Evolutionary conservation across 1,284 basidiomycete species (phyloP), one percentile per base, ranked within the genome.

Genomic region (Trametes sp.): DNA sequence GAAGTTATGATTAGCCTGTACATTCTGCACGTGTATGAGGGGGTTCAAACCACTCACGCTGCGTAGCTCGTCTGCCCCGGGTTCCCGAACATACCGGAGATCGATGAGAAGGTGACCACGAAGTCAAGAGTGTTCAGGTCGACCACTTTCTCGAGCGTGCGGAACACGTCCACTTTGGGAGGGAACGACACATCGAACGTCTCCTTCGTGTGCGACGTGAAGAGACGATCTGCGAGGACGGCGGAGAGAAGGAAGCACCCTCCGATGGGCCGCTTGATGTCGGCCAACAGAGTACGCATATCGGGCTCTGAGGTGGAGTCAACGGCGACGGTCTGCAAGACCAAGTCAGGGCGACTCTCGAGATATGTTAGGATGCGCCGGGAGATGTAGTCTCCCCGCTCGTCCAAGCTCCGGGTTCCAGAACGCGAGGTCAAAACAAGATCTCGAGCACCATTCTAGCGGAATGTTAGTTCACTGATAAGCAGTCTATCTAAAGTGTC

Each of bases 31-130:
- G n/a, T 21, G n/a, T n/a, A 49, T 24, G 11, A 35, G n/a, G n/a
- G n/a, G n/a, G 21, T 21, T 11, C 31, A 33, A 33, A 19, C 7
- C 13, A 65, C 76, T 59, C 54, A 80, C 79, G 70, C 70, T 2
- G 75, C 69, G 67, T 81, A 81, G 59, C 77, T 80, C 2, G 79
- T 76, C 64, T 82, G 80, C 1, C 80, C 81, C 13, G 72, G 68
- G 61, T 73, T 78, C 8, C 81, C 81, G 49, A 79, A 75, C 21
- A 76, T 48, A 1, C 72, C 74, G 1, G 75, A 69, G 1, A 80
- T 68, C 0, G 78, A 79, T 0, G 79, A 78, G 59, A 80, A 76
- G 0, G 74, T 69, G 41, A 81, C 60, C 1, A 80, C 42, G 65
- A 81, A 82, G 33, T 82, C 80, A 23, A 80, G 63, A 10, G 28